Evolutionary conservation across 2,329 filamentous ascomycete genomes (phyloP), one percentile per base, ranked within the genome.

Genomic region (Aspergillus melleus): DNA sequence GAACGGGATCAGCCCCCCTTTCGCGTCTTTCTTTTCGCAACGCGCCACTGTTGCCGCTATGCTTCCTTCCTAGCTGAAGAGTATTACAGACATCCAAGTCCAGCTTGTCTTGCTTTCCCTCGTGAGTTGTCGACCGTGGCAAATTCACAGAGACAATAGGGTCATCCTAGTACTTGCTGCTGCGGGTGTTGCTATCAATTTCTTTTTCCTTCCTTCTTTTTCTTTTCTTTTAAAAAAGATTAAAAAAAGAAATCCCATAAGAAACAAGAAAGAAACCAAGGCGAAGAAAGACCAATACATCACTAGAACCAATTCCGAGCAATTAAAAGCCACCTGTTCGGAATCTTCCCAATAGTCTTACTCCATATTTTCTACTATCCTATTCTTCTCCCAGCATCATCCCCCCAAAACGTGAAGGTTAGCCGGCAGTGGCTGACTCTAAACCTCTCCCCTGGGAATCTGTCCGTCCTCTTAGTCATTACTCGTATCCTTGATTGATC

Each of bases 81-180:
- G 44, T 44, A 53, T 54, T 57, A n/a, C 51, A 52, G 26, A 54
- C 53, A 49, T 50, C 39, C 52, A 58, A 47, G 46, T 51, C 53
- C 54, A 54, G 62, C 39, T 42, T 14, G 36, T 39, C 36, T 39
- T 39, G 36, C 57, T 55, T 47, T 52, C 49, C 59, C 64, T 65
- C 69, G 65, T 72, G 67, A 70, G 70, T 64, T 68, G 65, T 68
- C 65, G 62, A 71, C 67, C 70, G 70, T 72, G 70, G 67, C 68
- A 65, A 70, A 66, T 57, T n/a, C 36, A n/a, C 12, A n/a, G 14
- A 12, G 36, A 39, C 36, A 39, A 39, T 39, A 39, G 14, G n/a
- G 44, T 24, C 11, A 47, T 47, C 44, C 44, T 47, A 47, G 19
- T 9, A 47, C n/a, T 16, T 11, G 44, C 44, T 11, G 19, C 44